Base-by-base conservation (phyloP, 2,329 filamentous ascomycete genomes). In the Diaporthe batatas region DNA sequence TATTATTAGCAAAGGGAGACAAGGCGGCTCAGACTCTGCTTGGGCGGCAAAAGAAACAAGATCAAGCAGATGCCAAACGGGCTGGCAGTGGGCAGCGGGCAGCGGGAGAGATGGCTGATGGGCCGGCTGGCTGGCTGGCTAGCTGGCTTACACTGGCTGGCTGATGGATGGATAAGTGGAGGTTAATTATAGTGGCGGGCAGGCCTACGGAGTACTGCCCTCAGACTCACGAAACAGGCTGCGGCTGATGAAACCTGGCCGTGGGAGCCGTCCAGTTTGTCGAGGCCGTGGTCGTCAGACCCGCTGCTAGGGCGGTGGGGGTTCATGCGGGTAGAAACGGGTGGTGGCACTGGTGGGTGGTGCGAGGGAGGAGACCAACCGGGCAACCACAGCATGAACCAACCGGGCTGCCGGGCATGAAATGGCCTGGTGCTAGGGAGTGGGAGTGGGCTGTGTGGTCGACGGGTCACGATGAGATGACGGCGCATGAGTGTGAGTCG, bases 181-280 rank as follows among this genome's bases (percentile, higher is more conserved):
- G 16, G 44, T 62, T 70, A 70, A 70, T 47, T 62, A 70, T 70
- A 62, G 68, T 32, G 32, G 53, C n/a, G 23, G 55, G 49, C 70
- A 29, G 62, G 62, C 62, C 62, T 44, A 53, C 65, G 49, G 49
- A 55, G 49, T 36, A 53, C 49, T 29, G 49, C 23, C 29, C 47
- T n/a, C 6, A 36, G 68, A 62, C 68, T 70, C 42, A 58, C 70
- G 70, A 72, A 68, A 72, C 70, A 72, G 70, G 51, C 51, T 58
- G 59, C 62, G 59, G 42, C 51, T 72, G 59, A 58, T 72, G 70
- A 72, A 72, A 72, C 70, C 34, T 34, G 59, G 62, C 39, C 59
- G 39, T 72, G 70, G 62, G 29, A 36, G 70, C 57, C 54, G 42
- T 70, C 23, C 36, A 57, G 23, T 29, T 34, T 59, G 54, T 59